Evolutionary conservation across 306 rosid species (phyloP).

Genomic region (Hylodesmum podocarpum): DNA sequence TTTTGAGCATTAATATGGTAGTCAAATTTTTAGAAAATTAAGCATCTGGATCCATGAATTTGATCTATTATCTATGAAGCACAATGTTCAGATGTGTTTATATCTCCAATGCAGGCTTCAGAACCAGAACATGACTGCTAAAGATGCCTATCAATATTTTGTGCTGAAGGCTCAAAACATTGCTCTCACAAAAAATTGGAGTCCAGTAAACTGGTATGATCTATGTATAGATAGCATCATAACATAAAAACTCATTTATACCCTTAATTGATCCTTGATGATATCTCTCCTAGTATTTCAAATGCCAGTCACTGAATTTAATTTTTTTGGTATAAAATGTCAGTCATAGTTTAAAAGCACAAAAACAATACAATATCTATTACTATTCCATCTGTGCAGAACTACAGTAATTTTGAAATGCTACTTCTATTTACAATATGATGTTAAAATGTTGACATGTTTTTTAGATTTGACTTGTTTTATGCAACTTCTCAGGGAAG

Average conservation of each 20-base stretch:
- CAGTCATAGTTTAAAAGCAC: conserved; percentile 1
- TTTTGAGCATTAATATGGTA: not conserved
- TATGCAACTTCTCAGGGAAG: conserved; percentile 75
- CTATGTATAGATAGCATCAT: conserved; percentile 5
- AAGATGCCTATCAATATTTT: conserved; percentile 83
- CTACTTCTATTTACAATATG: not conserved
- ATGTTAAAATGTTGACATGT: not conserved
- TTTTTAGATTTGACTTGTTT: conserved; percentile 21
- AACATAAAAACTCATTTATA: not conserved
- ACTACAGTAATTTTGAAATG: not conserved
- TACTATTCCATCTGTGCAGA: not conserved
- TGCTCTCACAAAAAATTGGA: conserved; percentile 77
- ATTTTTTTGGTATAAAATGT: too few species aligned
- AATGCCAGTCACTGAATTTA: too few species aligned
- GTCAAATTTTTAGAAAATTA: conserved; percentile 14
- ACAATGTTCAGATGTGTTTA: conserved; percentile 12
- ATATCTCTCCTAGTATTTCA: not conserved
- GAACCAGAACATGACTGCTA: conserved; percentile 55
- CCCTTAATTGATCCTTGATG: not conserved
- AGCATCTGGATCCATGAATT: not conserved
- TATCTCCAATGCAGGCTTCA: conserved; percentile 62
- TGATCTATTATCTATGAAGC: conserved; percentile 19
- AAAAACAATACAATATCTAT: not conserved
- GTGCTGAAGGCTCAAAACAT: conserved; percentile 88
- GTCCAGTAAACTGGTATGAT: conserved; percentile 94